Evolutionary conservation across 2,329 filamentous ascomycete genomes (phyloP).

Genomic region (Corinectria fuckeliana): DNA sequence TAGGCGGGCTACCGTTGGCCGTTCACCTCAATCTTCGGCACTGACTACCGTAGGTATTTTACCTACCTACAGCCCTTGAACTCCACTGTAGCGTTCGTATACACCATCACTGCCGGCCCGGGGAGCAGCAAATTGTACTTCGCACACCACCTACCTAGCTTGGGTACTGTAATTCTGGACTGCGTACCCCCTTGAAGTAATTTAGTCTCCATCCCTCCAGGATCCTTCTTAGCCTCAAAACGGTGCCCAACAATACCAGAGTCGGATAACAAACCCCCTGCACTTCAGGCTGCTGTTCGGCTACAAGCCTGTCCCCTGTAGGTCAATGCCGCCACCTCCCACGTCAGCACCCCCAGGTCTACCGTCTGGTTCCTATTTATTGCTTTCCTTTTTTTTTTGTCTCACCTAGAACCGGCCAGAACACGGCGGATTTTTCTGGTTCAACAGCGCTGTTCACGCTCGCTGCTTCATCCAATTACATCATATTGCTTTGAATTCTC

Average conservation of each 20-base stretch:
- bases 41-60: constrained; percentile 12
- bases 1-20: background rate
- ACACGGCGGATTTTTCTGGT: background rate
- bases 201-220: background rate
- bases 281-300: background rate
- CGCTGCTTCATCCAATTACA: background rate
- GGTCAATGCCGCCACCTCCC: background rate
- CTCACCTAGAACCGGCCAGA: constrained; percentile 1
- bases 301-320: constrained; percentile 3
- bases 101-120: background rate
- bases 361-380: too few species aligned
- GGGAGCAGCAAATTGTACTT: background rate
- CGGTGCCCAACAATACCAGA: constrained; percentile 8
- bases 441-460: background rate
- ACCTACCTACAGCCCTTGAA: background rate
- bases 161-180: too few species aligned
- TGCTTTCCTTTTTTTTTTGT: constrained; percentile 3
- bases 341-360: background rate
- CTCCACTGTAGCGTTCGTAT: background rate
- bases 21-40: constrained; percentile 5
- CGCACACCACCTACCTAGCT: too few species aligned
- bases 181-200: background rate
- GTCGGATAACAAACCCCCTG: background rate
- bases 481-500: background rate
- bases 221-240: too few species aligned